Base-by-base conservation (phyloP, 1,284 basidiomycete genomes). In the Leccinum angustisporum region DNA sequence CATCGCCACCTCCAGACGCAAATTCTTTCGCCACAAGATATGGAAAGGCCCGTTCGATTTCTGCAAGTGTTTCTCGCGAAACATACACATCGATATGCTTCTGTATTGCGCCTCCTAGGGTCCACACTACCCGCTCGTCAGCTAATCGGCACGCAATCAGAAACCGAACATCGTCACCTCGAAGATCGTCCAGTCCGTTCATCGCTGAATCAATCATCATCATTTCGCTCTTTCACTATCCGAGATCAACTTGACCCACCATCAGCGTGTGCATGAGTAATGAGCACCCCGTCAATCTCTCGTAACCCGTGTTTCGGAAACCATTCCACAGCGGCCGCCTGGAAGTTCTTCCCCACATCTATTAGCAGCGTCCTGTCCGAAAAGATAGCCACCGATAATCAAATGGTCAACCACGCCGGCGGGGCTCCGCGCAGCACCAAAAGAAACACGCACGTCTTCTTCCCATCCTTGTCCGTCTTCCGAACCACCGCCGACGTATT, bases 301-400 rank as follows among this genome's bases (percentile, higher is more conserved):
- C 91, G 80, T 57, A 94, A 75, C 13, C 84, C 83, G 69, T 88
- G 86, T 69, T 86, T 86, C 10, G 91, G 91, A 75, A 93, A 93
- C 86, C 87, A 90, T 70, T 94, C 88, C 51, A 90, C 64, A 3
- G 91, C 90, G 54, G 88, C 84, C 13, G 86, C 81, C 69, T 87
- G 86, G 76, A 92, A 94, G 66, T 84, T 91, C 78, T 92, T 94
- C 64, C 90, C 91, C 60, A 86, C 88, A 75, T 94, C 91, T 70
- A 94, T 86, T 11, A 93, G 81, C 64, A 94, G 80, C 5, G 87
- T 88, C 65, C 87, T 90, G 65, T 64, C 58, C 46, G 13, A 62
- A 33, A 52, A 56, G 53, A 46, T 40, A 14, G 54, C 52, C 33
- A 34, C 33, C 5, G 21, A 59, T 46, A 55, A 60, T 63, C 54